A percentile compares a stretch with the other conserved stretches of the same genome.
These are phyloP conservation scores for Bipolaris gigantea DNA, from an alignment of 2,329 filamentous ascomycete species.

Conservation along the genomic window DNA sequence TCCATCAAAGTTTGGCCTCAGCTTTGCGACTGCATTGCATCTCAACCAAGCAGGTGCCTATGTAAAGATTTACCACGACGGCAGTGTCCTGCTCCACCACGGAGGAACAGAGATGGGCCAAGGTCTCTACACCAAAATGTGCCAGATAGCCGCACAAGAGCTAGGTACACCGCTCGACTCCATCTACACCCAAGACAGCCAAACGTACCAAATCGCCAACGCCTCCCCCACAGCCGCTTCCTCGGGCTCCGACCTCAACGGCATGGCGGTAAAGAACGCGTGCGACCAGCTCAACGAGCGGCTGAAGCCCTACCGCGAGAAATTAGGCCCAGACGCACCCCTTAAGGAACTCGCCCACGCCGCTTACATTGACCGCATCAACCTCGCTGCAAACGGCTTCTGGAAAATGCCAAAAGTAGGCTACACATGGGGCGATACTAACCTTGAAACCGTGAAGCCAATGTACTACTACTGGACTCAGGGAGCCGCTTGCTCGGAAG, in stretches of 20 bases:
- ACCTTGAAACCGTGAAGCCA: constrained; percentile 45
- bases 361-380: constrained; percentile 92
- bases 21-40: constrained; percentile 84
- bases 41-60: constrained; percentile 92
- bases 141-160: constrained; percentile 88
- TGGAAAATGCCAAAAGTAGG: constrained; percentile 97
- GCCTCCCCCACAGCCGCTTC: constrained; percentile 90
- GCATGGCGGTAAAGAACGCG: constrained; percentile 89
- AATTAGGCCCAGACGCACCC: constrained; percentile 71
- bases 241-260: constrained; percentile 90
- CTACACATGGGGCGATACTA: constrained; percentile 72
- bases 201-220: constrained; percentile 87
- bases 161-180: constrained; percentile 77
- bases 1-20: constrained; percentile 96
- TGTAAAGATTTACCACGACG: constrained; percentile 94
- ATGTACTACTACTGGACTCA: constrained; percentile 98
- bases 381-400: constrained; percentile 91
- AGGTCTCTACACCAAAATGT: constrained; percentile 94
- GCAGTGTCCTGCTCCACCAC: constrained; percentile 86
- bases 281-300: constrained; percentile 87
- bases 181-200: constrained; percentile 84
- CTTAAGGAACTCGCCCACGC: constrained; percentile 87
- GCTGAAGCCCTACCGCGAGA: constrained; percentile 79
- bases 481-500: constrained; percentile 83
- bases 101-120: constrained; percentile 98